These are phyloP conservation scores for Geosmithia putterillii DNA, from an alignment of 2,329 filamentous ascomycete species.

Conservation along the genomic window DNA sequence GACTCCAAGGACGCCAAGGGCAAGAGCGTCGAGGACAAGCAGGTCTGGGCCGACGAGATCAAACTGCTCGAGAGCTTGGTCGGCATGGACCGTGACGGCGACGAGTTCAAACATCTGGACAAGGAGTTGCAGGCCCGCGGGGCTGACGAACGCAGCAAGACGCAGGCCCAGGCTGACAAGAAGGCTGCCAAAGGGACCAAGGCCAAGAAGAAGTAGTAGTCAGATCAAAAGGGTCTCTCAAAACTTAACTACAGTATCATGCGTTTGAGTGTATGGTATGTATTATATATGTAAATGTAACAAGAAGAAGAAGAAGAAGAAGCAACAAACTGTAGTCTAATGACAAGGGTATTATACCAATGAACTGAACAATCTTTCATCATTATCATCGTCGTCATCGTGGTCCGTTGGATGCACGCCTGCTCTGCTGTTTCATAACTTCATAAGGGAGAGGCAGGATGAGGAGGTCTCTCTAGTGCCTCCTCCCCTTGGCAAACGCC, in stretches of 20 bases:
- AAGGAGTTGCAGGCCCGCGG: slow-evolving; percentile 55
- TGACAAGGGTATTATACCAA: too few species aligned
- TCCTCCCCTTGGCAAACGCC: slow-evolving; percentile 26
- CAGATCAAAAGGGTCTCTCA: slow-evolving; percentile 10
- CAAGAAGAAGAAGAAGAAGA: not conserved
- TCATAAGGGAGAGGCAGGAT: not conserved
- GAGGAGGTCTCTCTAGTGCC: not conserved
- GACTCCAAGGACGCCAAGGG: slow-evolving; percentile 55
- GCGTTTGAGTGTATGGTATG: not conserved
- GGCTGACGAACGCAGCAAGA: slow-evolving; percentile 56
- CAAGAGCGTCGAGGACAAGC: slow-evolving; percentile 62
- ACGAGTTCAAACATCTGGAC: slow-evolving; percentile 59
- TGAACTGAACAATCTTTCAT: too few species aligned
- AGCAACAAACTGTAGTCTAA: not conserved
- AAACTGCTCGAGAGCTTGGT: slow-evolving; percentile 84
- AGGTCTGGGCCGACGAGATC: slow-evolving; percentile 86
- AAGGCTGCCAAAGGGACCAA: slow-evolving; percentile 50
- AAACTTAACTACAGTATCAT: not conserved
- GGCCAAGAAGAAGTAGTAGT: slow-evolving; percentile 11
- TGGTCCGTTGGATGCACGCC: too few species aligned
- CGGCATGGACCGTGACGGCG: slow-evolving; percentile 65
- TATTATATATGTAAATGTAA: not conserved
- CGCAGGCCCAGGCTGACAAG: slow-evolving; percentile 68
- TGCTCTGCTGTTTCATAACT: not conserved
- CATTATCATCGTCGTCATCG: too few species aligned